Conservation (phyloP, 768 basidiomycete species). For the Tremella mesenterica region DNA sequence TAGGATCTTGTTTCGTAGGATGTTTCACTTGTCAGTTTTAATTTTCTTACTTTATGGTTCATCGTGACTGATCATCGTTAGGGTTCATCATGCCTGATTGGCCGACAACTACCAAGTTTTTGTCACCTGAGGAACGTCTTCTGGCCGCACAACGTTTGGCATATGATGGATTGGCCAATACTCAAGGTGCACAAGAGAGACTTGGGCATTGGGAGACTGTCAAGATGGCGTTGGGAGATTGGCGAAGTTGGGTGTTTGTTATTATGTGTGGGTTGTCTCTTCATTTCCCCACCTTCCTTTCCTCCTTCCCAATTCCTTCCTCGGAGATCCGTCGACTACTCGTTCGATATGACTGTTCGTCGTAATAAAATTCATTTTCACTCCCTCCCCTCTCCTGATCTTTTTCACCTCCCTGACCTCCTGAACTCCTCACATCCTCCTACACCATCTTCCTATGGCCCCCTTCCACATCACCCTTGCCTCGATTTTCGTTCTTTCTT, state of each 20-base stretch:
- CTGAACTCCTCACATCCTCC: too few species aligned
- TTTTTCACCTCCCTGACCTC: too few species aligned
- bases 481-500: too few species aligned
- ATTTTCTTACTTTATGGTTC: too few species aligned
- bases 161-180: constrained; percentile 37
- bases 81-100: constrained; percentile 43
- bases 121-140: constrained; percentile 42
- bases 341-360: too few species aligned
- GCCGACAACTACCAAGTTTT: constrained; percentile 43
- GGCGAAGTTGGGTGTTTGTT: constrained; percentile 29
- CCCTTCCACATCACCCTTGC: too few species aligned
- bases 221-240: constrained; percentile 26
- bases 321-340: too few species aligned
- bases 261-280: too few species aligned
- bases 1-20: constrained; percentile 28
- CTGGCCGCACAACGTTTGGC: constrained; percentile 42
- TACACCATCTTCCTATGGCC: too few species aligned
- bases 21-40: constrained; percentile 35
- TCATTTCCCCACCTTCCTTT: constrained; percentile 36
- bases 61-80: too few species aligned
- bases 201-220: constrained; percentile 32
- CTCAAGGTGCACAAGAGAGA: constrained; percentile 24
- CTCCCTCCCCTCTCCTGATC: too few species aligned
- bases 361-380: too few species aligned
- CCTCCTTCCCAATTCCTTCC: constrained; percentile 29